A percentile compares a stretch with the other conserved stretches of the same genome.
Conservation (phyloP, 2,329 filamentous ascomycete genomes). For the Aspergillus chevalieri region DNA sequence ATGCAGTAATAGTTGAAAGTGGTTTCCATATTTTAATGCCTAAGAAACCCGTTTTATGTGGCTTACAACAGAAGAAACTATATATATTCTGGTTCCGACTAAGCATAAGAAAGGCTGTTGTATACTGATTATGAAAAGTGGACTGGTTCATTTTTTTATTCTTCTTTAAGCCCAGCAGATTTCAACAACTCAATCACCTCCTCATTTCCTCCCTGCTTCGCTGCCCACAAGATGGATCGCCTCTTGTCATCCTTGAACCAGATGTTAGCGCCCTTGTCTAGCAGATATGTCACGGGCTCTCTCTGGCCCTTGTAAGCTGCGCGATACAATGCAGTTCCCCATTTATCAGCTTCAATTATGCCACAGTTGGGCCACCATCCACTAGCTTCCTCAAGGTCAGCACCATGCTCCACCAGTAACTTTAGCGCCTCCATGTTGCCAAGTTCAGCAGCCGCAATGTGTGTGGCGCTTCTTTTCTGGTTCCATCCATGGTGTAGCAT, state of each 20-base stretch:
- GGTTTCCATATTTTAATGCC: no score
- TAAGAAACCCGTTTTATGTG: not conserved
- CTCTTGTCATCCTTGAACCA: not conserved
- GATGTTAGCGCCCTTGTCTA: not conserved
- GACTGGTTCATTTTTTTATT: not conserved
- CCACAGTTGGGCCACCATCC: not conserved
- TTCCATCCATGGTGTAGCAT: not conserved
- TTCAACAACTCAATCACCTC: not conserved
- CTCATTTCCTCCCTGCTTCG: not conserved
- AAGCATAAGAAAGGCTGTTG: not conserved
- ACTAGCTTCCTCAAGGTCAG: not conserved
- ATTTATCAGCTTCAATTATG: not conserved
- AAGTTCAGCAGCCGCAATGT: not conserved
- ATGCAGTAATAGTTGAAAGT: not conserved
- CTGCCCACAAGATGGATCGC: not conserved
- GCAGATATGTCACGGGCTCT: not conserved
- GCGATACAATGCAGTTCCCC: not conserved
- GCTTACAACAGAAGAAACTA: not conserved
- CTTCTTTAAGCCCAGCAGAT: not conserved
- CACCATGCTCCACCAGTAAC: not conserved
- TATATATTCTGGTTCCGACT: not conserved
- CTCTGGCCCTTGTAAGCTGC: not conserved
- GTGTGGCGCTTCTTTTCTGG: not conserved
- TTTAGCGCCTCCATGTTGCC: not conserved
- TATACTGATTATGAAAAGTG: not conserved